Evolutionary conservation across 1,139 yeast species (phyloP), one percentile per base, ranked within the genome.

Genomic region (Yamadazyma dendronema): DNA sequence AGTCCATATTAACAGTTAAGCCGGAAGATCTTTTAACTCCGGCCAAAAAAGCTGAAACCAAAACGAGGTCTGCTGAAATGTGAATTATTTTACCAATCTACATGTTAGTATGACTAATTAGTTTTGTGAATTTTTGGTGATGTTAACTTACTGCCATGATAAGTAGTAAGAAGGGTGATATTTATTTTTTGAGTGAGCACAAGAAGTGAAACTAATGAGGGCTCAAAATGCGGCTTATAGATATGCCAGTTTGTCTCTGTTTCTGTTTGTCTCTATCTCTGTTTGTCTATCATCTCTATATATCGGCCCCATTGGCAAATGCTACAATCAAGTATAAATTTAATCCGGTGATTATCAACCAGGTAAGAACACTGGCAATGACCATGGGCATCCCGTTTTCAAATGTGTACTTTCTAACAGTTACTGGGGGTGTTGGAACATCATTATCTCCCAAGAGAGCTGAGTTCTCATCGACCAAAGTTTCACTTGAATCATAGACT

Each of bases 21-120:
- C 97, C 97, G 3, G 97, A 84, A 50, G 82, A 81, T 57, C 96
- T 78, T 62, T 84, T 87, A 35, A 92, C 80, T 2, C 97, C 97
- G 1, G 97, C 96, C 38, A 92, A 68, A 37, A 89, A 77, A 0
- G 96, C 84, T 1, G 96, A 84, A 4, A 88, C 71, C 31, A 92
- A 70, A 2, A 83, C 79, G 32, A 89, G 71, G 57, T 92, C 97
- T 30, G 83, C 63, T 2, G 89, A 74, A 37, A 74, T 52, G 59
- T 92, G 97, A 39, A 82, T 57, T 4, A 73, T 56, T 69, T 73
- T 84, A n/a, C 82, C 79, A 33, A 79, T 50, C 80, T 73, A 19
- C 6, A 3, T 31, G 42, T 39, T 39, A 39, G 41, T 36, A 33
- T 24, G 6, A n/a, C n/a, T n/a, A n/a, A 9, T 9, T 21, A 10